These are phyloP conservation scores for Camellia lanceoleosa DNA, from an alignment of 148 eudicot species.

Conservation along the genomic window DNA sequence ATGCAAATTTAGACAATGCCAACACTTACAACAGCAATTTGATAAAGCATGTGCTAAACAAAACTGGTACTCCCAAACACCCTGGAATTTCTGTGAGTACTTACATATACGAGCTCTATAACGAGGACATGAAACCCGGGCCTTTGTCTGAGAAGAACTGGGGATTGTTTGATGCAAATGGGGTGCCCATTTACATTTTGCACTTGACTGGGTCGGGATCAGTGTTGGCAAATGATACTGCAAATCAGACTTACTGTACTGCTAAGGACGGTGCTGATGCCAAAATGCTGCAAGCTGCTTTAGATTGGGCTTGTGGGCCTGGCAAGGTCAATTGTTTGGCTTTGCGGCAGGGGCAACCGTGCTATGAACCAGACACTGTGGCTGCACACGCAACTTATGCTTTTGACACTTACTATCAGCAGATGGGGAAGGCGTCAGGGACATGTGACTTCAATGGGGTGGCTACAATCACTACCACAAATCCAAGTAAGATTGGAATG, in stretches of 20 bases:
- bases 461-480: constrained; percentile 69
- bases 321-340: constrained; percentile 78
- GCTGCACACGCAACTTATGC: constrained; percentile 73
- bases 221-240: constrained; percentile 61
- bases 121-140: constrained; percentile 69
- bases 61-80: constrained; percentile 79
- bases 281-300: constrained; percentile 85
- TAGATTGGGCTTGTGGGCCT: constrained; percentile 97
- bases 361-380: constrained; percentile 78
- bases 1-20: constrained; percentile 74
- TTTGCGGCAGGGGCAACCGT: constrained; percentile 63
- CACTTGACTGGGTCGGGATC: constrained; percentile 53
- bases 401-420: constrained; percentile 61
- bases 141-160: constrained; percentile 77
- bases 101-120: constrained; percentile 79
- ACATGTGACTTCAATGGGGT: constrained; percentile 85
- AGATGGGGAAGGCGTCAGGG: constrained; percentile 53
- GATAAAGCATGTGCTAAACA: constrained; percentile 61
- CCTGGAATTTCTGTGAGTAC: constrained; percentile 73
- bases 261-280: constrained; percentile 65
- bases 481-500: constrained; percentile 61
- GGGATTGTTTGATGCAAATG: constrained; percentile 76
- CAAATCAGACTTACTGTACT: constrained; percentile 62
- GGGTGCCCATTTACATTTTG: constrained; percentile 54
- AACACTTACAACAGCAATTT: constrained; percentile 83